Conservation (phyloP, 805 yeast genomes). For the Hanseniaspora guilliermondii region DNA sequence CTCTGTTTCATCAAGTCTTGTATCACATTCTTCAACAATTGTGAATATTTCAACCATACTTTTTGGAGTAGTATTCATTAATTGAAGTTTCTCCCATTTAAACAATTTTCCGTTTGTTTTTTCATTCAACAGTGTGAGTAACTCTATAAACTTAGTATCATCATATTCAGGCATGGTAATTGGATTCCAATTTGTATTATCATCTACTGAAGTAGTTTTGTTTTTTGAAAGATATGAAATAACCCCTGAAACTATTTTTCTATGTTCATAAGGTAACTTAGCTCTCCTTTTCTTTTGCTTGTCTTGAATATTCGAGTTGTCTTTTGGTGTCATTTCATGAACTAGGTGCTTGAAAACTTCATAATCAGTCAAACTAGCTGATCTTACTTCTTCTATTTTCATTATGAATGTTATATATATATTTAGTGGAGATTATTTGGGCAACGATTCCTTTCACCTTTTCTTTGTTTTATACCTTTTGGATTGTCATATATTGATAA, state of each 20-base stretch:
- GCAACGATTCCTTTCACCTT: too few species aligned
- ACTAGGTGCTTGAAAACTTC: constrained; percentile 41
- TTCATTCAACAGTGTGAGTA: constrained; percentile 21
- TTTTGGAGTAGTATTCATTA: constrained; percentile 68
- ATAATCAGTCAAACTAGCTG: constrained; percentile 43
- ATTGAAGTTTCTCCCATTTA: constrained; percentile 73
- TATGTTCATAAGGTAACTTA: constrained; percentile 18
- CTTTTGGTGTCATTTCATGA: constrained; percentile 29
- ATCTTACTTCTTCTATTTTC: constrained; percentile 38
- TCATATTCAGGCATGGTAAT: constrained; percentile 16
- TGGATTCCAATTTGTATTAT: constrained; percentile 12
- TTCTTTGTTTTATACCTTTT: too few species aligned
- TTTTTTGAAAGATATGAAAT: constrained; percentile 20
- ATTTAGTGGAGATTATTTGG: too few species aligned
- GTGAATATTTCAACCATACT: constrained; percentile 68
- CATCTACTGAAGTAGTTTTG: constrained; percentile 10
- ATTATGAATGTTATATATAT: constrained; percentile 17
- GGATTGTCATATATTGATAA: too few species aligned
- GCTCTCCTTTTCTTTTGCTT: constrained; percentile 14
- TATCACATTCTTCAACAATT: constrained; percentile 84
- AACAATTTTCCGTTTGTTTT: constrained; percentile 35
- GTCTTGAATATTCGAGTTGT: constrained; percentile 22
- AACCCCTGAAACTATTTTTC: constrained; percentile 28
- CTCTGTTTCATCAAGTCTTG: constrained; percentile 59
- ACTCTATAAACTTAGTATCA: constrained; percentile 23